phyloP scores from a whole-genome alignment of 164 flowering plant species.

The Vitis riparia region DNA sequence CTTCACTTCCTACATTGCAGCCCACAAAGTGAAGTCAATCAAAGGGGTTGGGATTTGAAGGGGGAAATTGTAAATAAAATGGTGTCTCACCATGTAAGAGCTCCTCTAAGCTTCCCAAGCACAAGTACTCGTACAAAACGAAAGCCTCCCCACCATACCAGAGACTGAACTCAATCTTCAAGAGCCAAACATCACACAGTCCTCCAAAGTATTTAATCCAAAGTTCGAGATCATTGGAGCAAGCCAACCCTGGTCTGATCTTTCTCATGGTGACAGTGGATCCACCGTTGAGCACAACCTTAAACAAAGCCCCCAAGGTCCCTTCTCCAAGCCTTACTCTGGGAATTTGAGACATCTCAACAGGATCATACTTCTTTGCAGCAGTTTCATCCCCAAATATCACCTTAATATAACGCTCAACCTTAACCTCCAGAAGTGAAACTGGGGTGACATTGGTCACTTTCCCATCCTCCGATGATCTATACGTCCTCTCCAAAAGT shows the following conservation, averaged over 20 bases:
- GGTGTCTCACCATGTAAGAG: slow-evolving; percentile 34
- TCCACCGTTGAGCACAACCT: slow-evolving; percentile 31
- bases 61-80: background rate
- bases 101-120: slow-evolving; percentile 38
- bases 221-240: slow-evolving; percentile 13
- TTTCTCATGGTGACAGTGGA: slow-evolving; percentile 18
- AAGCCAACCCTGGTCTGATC: slow-evolving; percentile 9
- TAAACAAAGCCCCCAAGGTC: slow-evolving; percentile 29
- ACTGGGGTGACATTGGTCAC: slow-evolving; percentile 17
- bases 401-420: slow-evolving; percentile 19
- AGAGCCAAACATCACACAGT: slow-evolving; percentile 16
- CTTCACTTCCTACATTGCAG: slow-evolving; percentile 27
- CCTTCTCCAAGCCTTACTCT: slow-evolving; percentile 27
- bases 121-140: slow-evolving; percentile 27
- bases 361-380: slow-evolving; percentile 11
- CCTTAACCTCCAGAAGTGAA: slow-evolving; percentile 31
- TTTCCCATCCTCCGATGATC: slow-evolving; percentile 8
- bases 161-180: slow-evolving; percentile 24
- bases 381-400: slow-evolving; percentile 15
- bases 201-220: slow-evolving; percentile 31
- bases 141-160: slow-evolving; percentile 40
- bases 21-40: background rate
- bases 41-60: background rate
- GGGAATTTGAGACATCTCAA: slow-evolving; percentile 24
- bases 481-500: background rate